These are phyloP conservation scores for Scedosporium boydii DNA, from an alignment of 2,329 filamentous ascomycete species.

Conservation along the genomic window DNA sequence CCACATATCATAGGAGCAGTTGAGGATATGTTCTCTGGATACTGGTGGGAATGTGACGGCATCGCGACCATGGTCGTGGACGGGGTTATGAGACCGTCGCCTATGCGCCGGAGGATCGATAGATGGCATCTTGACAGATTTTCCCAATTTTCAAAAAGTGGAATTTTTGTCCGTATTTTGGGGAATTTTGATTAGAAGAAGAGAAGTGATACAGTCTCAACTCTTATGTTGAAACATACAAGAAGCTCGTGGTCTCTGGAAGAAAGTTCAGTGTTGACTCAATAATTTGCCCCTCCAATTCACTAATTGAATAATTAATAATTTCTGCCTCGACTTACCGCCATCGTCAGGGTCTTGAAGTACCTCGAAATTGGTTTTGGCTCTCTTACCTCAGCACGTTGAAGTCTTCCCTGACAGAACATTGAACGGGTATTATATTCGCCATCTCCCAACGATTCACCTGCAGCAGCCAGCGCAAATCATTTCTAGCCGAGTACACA, in stretches of 20 bases:
- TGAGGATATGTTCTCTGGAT: constrained; percentile 76
- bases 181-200: background rate
- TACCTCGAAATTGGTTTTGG: background rate
- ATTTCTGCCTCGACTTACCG: constrained; percentile 1
- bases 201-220: background rate
- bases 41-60: constrained; percentile 66
- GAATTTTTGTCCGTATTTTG: background rate
- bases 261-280: background rate
- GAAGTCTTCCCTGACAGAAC: background rate
- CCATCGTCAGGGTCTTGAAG: background rate
- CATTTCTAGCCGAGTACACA: too few species aligned
- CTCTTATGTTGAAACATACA: background rate
- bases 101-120: background rate
- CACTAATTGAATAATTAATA: background rate
- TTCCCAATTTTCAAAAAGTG: background rate
- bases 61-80: background rate
- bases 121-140: background rate
- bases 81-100: background rate
- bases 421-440: background rate
- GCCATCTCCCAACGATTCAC: background rate
- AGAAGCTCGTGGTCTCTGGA: background rate
- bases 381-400: background rate
- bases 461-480: too few species aligned
- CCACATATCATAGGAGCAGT: constrained; percentile 93
- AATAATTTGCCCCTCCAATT: constrained; percentile 1